Evolutionary conservation across 148 eudicot species (phyloP).

Genomic region (Chenopodium suecicum): DNA sequence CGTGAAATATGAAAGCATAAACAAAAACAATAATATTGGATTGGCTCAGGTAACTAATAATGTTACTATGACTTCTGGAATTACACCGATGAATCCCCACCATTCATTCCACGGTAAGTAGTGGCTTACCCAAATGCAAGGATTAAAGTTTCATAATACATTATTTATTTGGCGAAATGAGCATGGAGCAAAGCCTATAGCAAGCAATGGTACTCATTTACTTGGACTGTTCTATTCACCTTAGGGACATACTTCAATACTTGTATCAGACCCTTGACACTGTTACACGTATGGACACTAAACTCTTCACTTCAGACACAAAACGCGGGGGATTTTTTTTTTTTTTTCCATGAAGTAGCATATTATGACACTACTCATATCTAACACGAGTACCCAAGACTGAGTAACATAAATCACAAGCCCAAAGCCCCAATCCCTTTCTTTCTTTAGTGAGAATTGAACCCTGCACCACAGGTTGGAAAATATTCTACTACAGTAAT

Average conservation of each 20-base stretch:
- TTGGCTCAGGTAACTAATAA: neutral
- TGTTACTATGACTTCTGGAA: neutral
- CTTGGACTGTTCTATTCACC: too few species aligned
- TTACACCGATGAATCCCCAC: neutral
- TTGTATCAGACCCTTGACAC: too few species aligned
- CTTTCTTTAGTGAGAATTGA: neutral
- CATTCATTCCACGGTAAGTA: constrained; percentile 5
- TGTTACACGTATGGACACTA: too few species aligned
- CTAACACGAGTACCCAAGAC: neutral
- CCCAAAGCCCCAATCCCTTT: neutral
- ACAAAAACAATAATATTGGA: neutral
- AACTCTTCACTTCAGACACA: too few species aligned
- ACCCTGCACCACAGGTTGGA: neutral
- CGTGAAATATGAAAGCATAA: neutral
- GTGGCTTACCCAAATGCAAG: neutral
- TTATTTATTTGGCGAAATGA: neutral
- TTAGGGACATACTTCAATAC: too few species aligned
- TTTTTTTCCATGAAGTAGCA: too few species aligned
- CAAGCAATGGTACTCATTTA: too few species aligned
- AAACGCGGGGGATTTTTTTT: too few species aligned
- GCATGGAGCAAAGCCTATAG: too few species aligned
- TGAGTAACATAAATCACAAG: neutral
- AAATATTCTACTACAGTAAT: neutral
- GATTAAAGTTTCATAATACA: neutral
- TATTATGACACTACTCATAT: neutral